phyloP scores from a whole-genome alignment of 805 yeast genomes.

The Kodamaea kakaduensis region DNA sequence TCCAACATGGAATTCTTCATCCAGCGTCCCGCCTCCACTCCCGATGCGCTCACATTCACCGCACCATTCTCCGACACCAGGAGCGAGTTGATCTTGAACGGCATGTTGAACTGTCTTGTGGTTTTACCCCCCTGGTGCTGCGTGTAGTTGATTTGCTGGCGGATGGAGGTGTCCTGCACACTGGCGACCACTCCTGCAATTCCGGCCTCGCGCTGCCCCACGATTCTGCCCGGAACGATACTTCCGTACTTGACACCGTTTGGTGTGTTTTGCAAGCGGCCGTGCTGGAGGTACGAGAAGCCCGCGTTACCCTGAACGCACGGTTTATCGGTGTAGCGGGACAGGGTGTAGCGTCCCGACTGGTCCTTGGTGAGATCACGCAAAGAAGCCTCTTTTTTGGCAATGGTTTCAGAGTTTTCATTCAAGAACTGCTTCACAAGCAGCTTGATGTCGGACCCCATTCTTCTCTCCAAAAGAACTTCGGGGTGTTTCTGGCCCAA shows the following conservation, averaged over 20 bases:
- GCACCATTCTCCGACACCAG: constrained; percentile 36
- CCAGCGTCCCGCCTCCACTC: constrained; percentile 40
- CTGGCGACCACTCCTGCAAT: constrained; percentile 53
- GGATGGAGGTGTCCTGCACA: constrained; percentile 29
- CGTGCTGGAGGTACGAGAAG: constrained; percentile 62
- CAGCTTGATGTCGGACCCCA: constrained; percentile 22
- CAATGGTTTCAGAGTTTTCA: constrained; percentile 16
- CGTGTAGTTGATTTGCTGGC: constrained; percentile 33
- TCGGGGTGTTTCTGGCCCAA: constrained; percentile 48
- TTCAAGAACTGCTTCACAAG: constrained; percentile 33
- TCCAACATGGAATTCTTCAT: constrained; percentile 18
- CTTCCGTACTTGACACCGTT: constrained; percentile 56
- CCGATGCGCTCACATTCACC: constrained; percentile 37
- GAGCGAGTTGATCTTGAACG: constrained; percentile 39
- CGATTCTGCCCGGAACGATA: constrained; percentile 67
- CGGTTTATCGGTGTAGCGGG: constrained; percentile 10
- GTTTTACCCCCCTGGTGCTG: constrained; percentile 36
- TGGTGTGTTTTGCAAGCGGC: constrained; percentile 66
- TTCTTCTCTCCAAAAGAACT: constrained; percentile 19
- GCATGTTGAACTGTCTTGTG: constrained; percentile 42
- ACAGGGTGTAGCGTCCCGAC: constrained; percentile 8
- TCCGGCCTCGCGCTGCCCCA: constrained; percentile 48
- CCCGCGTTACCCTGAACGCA: constrained; percentile 66
- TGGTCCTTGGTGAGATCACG: constrained; percentile 20
- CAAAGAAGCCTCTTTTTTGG: constrained; percentile 20